Conservation (phyloP, 2,329 filamentous ascomycete genomes). For the Ophiobolus disseminans region DNA sequence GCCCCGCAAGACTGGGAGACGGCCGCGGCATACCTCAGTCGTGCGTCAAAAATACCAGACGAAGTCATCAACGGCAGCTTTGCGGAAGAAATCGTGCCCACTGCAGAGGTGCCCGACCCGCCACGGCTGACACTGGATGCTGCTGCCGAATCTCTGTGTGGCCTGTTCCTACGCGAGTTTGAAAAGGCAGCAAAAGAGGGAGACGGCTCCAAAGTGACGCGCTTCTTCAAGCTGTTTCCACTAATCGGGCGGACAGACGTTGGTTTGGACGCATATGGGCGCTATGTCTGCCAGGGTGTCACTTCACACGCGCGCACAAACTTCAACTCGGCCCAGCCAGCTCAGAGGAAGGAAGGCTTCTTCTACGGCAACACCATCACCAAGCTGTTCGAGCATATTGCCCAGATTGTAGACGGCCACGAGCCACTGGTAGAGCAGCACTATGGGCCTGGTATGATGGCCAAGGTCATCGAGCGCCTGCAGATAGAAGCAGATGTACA, state of each 20-base stretch:
- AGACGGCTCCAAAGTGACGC: constrained; percentile 88
- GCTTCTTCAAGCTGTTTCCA: constrained; percentile 98
- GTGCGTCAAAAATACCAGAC: constrained; percentile 80
- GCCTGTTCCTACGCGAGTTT: constrained; percentile 90
- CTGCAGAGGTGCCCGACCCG: constrained; percentile 91
- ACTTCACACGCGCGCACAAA: constrained; percentile 82
- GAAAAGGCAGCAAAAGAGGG: constrained; percentile 86
- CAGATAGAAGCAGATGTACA: constrained; percentile 96
- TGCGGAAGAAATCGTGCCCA: constrained; percentile 90
- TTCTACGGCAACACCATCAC: constrained; percentile 93
- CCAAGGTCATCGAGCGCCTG: constrained; percentile 87
- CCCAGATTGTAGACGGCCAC: constrained; percentile 92
- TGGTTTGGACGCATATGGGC: constrained; percentile 91
- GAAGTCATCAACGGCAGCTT: constrained; percentile 84
- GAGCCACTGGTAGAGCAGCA: constrained; percentile 90
- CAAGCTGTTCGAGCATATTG: constrained; percentile 95
- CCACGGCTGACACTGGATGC: constrained; percentile 86
- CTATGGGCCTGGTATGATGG: constrained; percentile 93
- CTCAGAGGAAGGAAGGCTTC: constrained; percentile 74
- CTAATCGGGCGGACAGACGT: constrained; percentile 88
- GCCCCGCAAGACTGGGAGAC: constrained; percentile 99
- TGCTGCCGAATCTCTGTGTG: constrained; percentile 88
- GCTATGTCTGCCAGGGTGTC: constrained; percentile 95
- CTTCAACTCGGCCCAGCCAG: constrained; percentile 71
- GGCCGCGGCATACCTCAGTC: constrained; percentile 85